Base-by-base conservation (phyloP, 2,329 filamentous ascomycete genomes). In the Colletotrichum chlorophyti region DNA sequence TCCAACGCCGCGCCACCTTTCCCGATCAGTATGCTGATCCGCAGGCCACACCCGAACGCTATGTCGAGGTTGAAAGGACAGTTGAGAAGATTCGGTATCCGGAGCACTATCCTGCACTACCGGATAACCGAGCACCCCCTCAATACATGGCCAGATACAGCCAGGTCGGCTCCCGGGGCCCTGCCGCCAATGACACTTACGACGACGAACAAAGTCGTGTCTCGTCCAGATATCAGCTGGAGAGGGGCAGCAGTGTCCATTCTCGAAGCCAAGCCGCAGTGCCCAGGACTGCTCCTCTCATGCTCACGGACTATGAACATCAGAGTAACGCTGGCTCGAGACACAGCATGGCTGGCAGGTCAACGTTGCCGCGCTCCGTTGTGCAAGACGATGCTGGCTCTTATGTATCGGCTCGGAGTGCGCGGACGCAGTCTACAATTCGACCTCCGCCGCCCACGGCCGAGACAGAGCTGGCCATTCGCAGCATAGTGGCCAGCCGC, bases 1-100 rank as follows among this genome's bases (percentile, higher is more conserved):
- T 80, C 46, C 69, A 74, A 21, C 75, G 80, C 45, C 76, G 78
- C 19, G 72, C 77, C 11, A 81, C 79, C n/a, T 80, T 72, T 59
- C 77, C 79, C 24, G 76, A 76, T 29, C 53, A 52, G 14, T 35
- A 58, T 15, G 66, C 68, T 17, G 70, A 69, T 43, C 66, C 69
- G 6, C 69, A 68, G 26, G 68, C 69, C 35, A 68, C 27, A 26
- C 26, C 66, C n/a, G 65, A 68, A 19, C 72, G 72, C 23, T 76
- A 74, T 43, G 65, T 74, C 48, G 74, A 76, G 61, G 65, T 72
- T 15, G 72, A 76, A 52, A 65, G 71, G 11, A 68, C 68, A 5
- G 68, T 73, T 19, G 72, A 79, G 45, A 75, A 73, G 64, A 66
- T 72, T 10, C 70, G 70, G 34, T 75, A 76, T 53, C 66, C 72